These are phyloP conservation scores for Tardiomyces digboiensis DNA, from an alignment of 1,139 yeast species.

Conservation along the genomic window DNA sequence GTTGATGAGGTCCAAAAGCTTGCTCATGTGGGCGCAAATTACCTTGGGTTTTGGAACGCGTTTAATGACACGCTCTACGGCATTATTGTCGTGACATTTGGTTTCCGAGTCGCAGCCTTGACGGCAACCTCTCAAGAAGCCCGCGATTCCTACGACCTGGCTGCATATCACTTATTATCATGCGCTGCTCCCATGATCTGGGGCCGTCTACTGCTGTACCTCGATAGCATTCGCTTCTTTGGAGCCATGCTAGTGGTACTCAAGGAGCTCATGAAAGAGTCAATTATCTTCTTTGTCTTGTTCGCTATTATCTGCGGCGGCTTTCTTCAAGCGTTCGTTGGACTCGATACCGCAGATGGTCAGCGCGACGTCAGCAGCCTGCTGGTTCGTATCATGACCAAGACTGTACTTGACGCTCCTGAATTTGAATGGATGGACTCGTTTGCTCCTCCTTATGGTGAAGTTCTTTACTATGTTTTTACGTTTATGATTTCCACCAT, in stretches of 20 bases:
- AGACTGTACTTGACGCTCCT: constrained; percentile 66
- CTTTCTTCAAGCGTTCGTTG: constrained; percentile 78
- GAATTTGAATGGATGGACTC: constrained; percentile 59
- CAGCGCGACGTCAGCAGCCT: constrained; percentile 61
- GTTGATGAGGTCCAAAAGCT: constrained; percentile 61
- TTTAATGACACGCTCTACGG: constrained; percentile 65
- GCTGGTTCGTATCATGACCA: constrained; percentile 54
- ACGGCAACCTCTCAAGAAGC: constrained; percentile 15
- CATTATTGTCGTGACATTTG: constrained; percentile 43
- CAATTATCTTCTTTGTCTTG: constrained; percentile 68
- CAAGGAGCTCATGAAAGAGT: constrained; percentile 81
- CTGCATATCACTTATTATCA: constrained; percentile 63
- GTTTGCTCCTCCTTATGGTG: constrained; percentile 81
- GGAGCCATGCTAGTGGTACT: constrained; percentile 86
- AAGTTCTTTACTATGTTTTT: constrained; percentile 64
- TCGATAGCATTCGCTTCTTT: constrained; percentile 74
- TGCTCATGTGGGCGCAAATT: constrained; percentile 65
- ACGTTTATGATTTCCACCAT: constrained; percentile 56
- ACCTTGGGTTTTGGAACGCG: constrained; percentile 72
- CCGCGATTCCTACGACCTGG: constrained; percentile 42
- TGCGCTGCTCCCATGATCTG: constrained; percentile 86
- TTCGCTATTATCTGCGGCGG: constrained; percentile 65
- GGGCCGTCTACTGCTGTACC: constrained; percentile 64
- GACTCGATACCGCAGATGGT: constrained; percentile 84
- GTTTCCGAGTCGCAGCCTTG: constrained; percentile 47